phyloP scores from a whole-genome alignment of 1,284 basidiomycete genomes.

The Pascua sp. region DNA sequence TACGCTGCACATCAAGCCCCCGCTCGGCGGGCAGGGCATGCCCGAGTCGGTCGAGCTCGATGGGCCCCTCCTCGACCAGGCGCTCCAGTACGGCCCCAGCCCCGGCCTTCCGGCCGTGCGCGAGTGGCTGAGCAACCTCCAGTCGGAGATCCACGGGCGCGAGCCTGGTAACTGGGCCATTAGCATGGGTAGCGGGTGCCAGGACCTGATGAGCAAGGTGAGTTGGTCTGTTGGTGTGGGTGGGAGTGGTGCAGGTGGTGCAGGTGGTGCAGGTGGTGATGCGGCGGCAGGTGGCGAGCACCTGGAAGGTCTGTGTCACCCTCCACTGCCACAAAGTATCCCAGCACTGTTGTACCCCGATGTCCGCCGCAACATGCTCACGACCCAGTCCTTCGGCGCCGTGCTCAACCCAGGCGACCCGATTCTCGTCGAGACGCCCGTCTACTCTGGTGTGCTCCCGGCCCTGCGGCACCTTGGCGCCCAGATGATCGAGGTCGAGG shows the following conservation, averaged over 20 bases:
- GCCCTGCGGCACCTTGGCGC: constrained; percentile 35
- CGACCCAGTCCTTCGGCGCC: constrained; percentile 52
- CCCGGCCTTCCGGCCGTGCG: constrained; percentile 63
- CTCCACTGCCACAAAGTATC: not conserved
- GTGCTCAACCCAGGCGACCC: constrained; percentile 77
- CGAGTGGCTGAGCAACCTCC: constrained; percentile 65
- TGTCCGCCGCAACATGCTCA: not conserved
- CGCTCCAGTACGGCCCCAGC: constrained; percentile 74
- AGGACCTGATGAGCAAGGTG: constrained; percentile 84
- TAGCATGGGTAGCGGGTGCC: constrained; percentile 75
- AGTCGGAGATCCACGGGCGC: constrained; percentile 60
- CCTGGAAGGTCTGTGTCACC: no score
- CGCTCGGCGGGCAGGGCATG: constrained; percentile 47
- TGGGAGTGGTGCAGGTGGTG: not conserved
- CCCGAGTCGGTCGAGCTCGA: constrained; percentile 54
- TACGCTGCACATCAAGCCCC: constrained; percentile 54
- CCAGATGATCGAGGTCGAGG: constrained; percentile 71
- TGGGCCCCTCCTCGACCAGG: constrained; percentile 59
- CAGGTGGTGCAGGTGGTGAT: not conserved
- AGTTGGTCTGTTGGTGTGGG: constrained; percentile 6
- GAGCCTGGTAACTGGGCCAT: constrained; percentile 63
- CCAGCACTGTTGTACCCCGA: not conserved
- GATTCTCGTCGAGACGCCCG: constrained; percentile 78
- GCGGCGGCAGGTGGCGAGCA: not conserved
- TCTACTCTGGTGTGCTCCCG: constrained; percentile 62